Conservation (phyloP, 345 rosid genomes). For the Heritiera littoralis region DNA sequence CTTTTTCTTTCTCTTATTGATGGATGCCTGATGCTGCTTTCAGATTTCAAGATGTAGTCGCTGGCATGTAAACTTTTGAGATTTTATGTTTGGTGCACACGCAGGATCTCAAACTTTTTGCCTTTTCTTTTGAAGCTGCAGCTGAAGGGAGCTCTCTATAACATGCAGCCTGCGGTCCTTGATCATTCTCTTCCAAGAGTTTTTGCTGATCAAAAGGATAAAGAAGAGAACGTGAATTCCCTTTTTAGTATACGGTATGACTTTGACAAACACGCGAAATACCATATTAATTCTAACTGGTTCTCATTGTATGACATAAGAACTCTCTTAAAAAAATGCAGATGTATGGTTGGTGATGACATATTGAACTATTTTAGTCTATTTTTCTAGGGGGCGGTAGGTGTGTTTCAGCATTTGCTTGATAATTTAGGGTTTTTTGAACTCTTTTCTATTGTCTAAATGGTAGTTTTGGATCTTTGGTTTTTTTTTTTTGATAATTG, state of each 20-base stretch:
- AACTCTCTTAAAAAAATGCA: constrained; percentile 15
- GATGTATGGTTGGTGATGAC: constrained; percentile 16
- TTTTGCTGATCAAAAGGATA: constrained; percentile 25
- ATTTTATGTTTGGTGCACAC: constrained; percentile 23
- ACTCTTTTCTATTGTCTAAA: neutral
- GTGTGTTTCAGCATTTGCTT: neutral
- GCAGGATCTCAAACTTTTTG: constrained; percentile 34
- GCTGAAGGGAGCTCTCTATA: constrained; percentile 33
- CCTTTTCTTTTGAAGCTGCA: constrained; percentile 41
- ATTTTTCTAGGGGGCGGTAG: neutral
- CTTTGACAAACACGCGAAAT: constrained; percentile 16
- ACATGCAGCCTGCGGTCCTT: constrained; percentile 21
- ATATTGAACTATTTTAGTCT: neutral
- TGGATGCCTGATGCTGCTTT: constrained; percentile 32
- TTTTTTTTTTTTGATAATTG: no score
- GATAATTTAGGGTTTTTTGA: neutral
- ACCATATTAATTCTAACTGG: constrained; percentile 31
- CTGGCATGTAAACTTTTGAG: constrained; percentile 30
- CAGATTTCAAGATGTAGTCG: constrained; percentile 40
- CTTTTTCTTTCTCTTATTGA: neutral
- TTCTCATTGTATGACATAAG: constrained; percentile 34
- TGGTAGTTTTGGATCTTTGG: neutral
- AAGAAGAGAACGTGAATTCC: constrained; percentile 21
- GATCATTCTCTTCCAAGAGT: constrained; percentile 15
- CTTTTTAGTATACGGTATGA: constrained; percentile 15